phyloP scores from a whole-genome alignment of 352 stramenopile genomes.

The Pythium sukuiense region DNA sequence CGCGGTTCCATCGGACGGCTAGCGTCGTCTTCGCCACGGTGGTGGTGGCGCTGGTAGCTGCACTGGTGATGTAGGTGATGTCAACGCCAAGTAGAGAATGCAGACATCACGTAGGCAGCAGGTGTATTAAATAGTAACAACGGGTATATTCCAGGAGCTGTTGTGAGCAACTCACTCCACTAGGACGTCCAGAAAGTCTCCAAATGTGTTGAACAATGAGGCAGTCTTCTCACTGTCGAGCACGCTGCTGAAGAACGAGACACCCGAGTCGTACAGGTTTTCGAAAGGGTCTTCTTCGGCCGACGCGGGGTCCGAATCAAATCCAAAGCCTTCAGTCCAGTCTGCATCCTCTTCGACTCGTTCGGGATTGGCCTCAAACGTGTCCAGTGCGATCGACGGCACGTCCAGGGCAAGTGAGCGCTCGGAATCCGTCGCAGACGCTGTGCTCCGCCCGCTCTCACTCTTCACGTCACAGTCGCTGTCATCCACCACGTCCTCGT shows the following conservation, averaged over 20 bases:
- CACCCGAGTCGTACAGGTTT: constrained; percentile 39
- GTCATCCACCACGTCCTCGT: constrained; percentile 8
- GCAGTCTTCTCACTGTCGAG: constrained; percentile 62
- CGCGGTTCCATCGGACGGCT: neutral
- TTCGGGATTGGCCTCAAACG: neutral
- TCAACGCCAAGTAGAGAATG: neutral
- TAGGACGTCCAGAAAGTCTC: constrained; percentile 67
- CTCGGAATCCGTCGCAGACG: neutral
- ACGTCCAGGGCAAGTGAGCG: neutral
- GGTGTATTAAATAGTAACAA: constrained; percentile 14
- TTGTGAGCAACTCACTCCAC: constrained; percentile 37
- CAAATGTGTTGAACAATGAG: constrained; percentile 70
- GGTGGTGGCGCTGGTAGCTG: neutral
- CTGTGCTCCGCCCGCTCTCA: neutral
- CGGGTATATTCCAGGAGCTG: neutral
- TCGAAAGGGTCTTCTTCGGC: constrained; percentile 5
- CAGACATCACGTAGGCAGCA: neutral
- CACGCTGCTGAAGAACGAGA: constrained; percentile 54
- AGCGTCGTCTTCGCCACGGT: neutral
- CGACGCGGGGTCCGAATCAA: neutral
- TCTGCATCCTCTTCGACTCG: neutral
- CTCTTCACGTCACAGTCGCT: neutral
- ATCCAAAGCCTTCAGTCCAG: neutral
- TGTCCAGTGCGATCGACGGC: neutral
- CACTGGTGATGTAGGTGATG: neutral